Evolutionary conservation across 768 basidiomycete genomes (phyloP).

Genomic region (Clitopilus passeckerianus): DNA sequence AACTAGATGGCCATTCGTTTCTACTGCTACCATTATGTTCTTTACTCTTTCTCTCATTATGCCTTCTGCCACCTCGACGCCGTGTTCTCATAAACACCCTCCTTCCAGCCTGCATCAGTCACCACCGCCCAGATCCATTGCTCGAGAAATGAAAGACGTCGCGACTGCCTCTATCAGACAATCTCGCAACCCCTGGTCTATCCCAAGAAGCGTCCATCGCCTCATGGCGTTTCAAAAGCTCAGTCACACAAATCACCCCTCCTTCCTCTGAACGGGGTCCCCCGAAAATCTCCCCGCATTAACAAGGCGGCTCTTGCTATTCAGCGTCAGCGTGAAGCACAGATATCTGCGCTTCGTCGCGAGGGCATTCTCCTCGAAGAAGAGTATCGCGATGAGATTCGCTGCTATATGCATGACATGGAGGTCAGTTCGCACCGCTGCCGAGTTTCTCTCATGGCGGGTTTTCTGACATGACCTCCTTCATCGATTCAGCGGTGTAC

Average conservation of each 20-base stretch:
- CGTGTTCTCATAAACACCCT: constrained; percentile 16
- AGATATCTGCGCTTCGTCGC: constrained; percentile 62
- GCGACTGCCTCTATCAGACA: constrained; percentile 53
- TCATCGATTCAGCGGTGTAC: constrained; percentile 51
- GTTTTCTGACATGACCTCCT: constrained; percentile 11
- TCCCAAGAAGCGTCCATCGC: constrained; percentile 83
- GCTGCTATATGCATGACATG: constrained; percentile 94
- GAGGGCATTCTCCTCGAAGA: constrained; percentile 85
- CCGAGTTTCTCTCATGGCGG: background rate
- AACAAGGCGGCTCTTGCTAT: constrained; percentile 54
- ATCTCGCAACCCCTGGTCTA: constrained; percentile 65
- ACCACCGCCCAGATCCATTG: constrained; percentile 35
- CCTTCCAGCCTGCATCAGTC: constrained; percentile 36
- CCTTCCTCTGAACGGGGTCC: constrained; percentile 41
- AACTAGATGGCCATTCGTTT: background rate
- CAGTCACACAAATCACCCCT: constrained; percentile 50
- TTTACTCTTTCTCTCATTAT: constrained; percentile 14
- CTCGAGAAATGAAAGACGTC: constrained; percentile 74
- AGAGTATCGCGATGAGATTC: constrained; percentile 93
- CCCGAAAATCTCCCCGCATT: constrained; percentile 62
- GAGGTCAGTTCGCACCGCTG: constrained; percentile 63
- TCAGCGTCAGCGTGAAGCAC: constrained; percentile 66
- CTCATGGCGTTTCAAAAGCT: constrained; percentile 66
- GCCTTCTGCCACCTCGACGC: constrained; percentile 17
- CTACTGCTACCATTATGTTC: constrained; percentile 4